Evolutionary conservation across 1,139 yeast genomes (phyloP).

Genomic region (Candida sp.): DNA sequence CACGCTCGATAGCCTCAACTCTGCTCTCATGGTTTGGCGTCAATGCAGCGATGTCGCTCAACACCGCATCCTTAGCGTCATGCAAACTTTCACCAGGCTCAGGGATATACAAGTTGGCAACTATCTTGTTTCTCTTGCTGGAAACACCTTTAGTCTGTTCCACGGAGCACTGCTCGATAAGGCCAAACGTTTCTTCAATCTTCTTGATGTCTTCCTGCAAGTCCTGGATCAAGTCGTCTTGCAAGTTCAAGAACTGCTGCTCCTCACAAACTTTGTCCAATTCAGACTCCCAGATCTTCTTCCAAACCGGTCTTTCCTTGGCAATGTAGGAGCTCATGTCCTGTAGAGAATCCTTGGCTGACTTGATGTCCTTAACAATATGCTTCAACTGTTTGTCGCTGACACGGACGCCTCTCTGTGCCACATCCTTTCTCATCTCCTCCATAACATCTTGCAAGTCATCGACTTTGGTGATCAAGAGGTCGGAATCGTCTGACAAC

Average conservation of each 20-base stretch:
- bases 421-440: constrained; percentile 89
- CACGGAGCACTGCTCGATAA: constrained; percentile 82
- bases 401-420: constrained; percentile 89
- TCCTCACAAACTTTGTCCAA: constrained; percentile 91
- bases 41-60: constrained; percentile 78
- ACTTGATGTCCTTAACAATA: constrained; percentile 66
- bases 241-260: constrained; percentile 89
- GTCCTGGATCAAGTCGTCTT: constrained; percentile 84
- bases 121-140: constrained; percentile 36
- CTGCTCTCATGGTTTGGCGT: constrained; percentile 86
- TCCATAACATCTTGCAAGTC: constrained; percentile 94
- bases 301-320: constrained; percentile 85
- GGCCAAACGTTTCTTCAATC: constrained; percentile 79
- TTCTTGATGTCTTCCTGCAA: constrained; percentile 79
- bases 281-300: constrained; percentile 91
- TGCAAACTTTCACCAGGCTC: constrained; percentile 73
- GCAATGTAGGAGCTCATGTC: constrained; percentile 64
- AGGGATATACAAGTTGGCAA: constrained; percentile 49
- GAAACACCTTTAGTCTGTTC: constrained; percentile 62
- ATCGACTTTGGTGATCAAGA: constrained; percentile 78
- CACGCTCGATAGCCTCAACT: constrained; percentile 85
- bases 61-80: constrained; percentile 76
- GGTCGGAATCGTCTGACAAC: constrained; percentile 79
- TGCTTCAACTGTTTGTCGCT: constrained; percentile 71
- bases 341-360: constrained; percentile 56